Conservation (phyloP, 2,329 filamentous ascomycete genomes). For the Aureobasidium sp. region DNA sequence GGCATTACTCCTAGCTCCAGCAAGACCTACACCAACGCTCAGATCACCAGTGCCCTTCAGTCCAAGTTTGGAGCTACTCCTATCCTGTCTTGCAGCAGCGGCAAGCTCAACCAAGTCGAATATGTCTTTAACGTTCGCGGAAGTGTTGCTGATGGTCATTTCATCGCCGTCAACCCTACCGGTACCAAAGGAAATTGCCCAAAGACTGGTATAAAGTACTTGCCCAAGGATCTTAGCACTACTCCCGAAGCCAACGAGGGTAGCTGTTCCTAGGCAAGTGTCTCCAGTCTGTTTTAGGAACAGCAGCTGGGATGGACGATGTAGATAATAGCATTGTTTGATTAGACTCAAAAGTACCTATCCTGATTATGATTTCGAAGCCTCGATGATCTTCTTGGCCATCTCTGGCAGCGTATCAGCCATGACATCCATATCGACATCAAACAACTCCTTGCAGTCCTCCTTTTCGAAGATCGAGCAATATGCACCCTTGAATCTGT, state of each 20-base stretch:
- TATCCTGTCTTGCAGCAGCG: constrained; percentile 46
- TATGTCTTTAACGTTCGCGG: constrained; percentile 54
- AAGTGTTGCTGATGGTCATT: constrained; percentile 49
- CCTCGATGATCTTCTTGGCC: constrained; percentile 32
- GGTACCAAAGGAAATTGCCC: constrained; percentile 55
- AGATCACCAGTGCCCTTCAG: constrained; percentile 49
- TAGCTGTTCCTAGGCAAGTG: neutral
- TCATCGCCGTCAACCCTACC: constrained; percentile 47
- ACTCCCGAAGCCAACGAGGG: constrained; percentile 3
- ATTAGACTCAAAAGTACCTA: neutral
- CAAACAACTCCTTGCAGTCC: constrained; percentile 42
- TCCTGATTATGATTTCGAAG: neutral
- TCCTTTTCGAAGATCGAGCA: constrained; percentile 47
- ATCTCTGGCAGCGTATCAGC: constrained; percentile 39
- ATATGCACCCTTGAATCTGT: constrained; percentile 43
- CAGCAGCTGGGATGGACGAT: neutral
- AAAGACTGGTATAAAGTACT: constrained; percentile 46
- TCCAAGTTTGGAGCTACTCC: constrained; percentile 44
- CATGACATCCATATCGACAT: constrained; percentile 41
- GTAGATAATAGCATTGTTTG: neutral
- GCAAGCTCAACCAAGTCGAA: constrained; percentile 42
- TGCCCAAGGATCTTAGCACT: constrained; percentile 39
- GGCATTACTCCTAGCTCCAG: constrained; percentile 47
- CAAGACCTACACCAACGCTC: constrained; percentile 47
- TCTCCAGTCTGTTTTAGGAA: neutral